Percentiles rank a stretch among this genome's conserved stretches.
phyloP scores from a whole-genome alignment of 495 filamentous ascomycete genomes.

The Podospora comata region DNA sequence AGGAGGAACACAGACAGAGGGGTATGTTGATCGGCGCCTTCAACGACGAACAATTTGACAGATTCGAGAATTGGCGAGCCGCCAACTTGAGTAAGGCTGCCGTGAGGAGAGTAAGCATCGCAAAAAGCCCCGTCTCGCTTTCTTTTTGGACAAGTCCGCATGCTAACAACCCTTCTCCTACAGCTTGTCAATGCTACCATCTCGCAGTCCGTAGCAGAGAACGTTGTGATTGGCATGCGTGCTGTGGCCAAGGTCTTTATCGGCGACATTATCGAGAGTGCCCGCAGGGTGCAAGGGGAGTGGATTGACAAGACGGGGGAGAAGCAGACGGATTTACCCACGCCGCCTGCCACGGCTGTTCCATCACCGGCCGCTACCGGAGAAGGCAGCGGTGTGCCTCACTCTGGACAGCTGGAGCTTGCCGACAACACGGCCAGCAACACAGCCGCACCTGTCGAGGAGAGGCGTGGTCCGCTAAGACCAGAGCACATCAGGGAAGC shows the following conservation, averaged over 20 bases:
- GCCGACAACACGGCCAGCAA: conserved; percentile 15
- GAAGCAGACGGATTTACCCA: conserved; percentile 44
- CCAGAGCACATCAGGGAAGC: conserved; percentile 83
- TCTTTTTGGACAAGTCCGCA: background rate
- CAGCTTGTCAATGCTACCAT: conserved; percentile 83
- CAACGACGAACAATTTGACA: conserved; percentile 61
- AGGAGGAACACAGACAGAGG: conserved; percentile 62
- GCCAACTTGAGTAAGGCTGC: conserved; percentile 54
- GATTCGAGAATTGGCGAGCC: conserved; percentile 71
- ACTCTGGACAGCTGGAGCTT: background rate
- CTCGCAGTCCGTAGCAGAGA: conserved; percentile 77
- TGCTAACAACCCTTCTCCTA: conserved; percentile 23
- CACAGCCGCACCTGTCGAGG: conserved; percentile 26
- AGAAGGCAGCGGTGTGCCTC: background rate
- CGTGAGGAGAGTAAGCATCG: conserved; percentile 41
- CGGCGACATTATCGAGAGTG: conserved; percentile 77
- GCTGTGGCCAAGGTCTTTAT: conserved; percentile 81
- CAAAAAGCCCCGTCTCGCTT: too few relatives aligned
- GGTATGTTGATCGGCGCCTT: conserved; percentile 66
- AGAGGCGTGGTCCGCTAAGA: conserved; percentile 62
- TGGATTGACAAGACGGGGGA: conserved; percentile 60
- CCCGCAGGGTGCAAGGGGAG: conserved; percentile 73
- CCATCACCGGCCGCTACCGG: conserved; percentile 11
- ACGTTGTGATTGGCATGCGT: conserved; percentile 74
- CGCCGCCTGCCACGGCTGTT: conserved; percentile 26